Evolutionary conservation across 106 monocot genomes (phyloP), one percentile per base, ranked within the genome.

Genomic region (Amphibolis antarctica): DNA sequence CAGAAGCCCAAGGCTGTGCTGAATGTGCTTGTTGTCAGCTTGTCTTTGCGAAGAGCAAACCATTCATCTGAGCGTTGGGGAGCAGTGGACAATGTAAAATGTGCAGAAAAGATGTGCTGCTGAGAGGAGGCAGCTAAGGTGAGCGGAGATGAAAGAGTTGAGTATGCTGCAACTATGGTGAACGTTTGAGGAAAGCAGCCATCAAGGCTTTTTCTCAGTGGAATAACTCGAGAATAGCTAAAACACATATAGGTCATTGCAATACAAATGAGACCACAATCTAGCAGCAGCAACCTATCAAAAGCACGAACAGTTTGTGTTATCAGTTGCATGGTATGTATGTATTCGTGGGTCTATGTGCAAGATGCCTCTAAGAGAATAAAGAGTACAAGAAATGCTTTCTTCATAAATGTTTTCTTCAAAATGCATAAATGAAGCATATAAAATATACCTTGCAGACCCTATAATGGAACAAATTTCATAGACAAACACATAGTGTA

Each of bases 1-100:
- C 96, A 98, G 68, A 98, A 98, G 14, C 96, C 96, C 46, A 98
- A 53, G 10, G 78, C 96, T 0, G 90, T 85, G 80, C 96, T 98
- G 80, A 98, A 98, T 48, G 80, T 80, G 76, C 96, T 98, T 12
- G 96, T 81, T 45, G 96, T 98, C 12, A 98, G 80, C 82, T 79
- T 98, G 49, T 87, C 86, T 68, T 75, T 86, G 24, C 96, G 96
- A 15, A 98, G 83, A 14, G 84, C 72, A 61, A 98, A 98, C 96
- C 96, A 98, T 61, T 98, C 96, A 4, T 86, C 84, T 0, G 96
- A 98, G 12, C 89, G 79, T 49, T 98, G 96, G 36, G 83, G 75
- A 26, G 67, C 78, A 66, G 83, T 75, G 0, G 67, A 85, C 18
- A 60, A 74, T 17, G 68, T 73, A 28, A 66, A 71, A 3, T 71